Base-by-base conservation (phyloP, 306 rosid species). In the Vigna hirtella region DNA sequence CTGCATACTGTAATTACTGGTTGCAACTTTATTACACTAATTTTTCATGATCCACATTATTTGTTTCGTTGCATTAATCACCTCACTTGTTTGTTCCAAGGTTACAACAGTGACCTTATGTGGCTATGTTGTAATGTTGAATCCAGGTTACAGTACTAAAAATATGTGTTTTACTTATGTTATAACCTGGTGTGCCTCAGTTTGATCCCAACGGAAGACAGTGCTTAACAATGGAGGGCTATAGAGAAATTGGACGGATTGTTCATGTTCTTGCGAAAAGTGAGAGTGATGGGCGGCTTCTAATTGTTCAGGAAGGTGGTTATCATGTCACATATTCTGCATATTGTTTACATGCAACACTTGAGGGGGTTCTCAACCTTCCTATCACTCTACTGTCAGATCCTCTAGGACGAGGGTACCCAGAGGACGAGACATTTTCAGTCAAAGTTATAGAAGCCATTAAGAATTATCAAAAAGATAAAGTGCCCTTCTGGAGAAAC, bases 201-300 rank as follows among this genome's bases (percentile, higher is more conserved):
- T 90, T 87, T 77, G 98, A 94, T 89, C 97, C 98, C 18, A 94
- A 92, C 79, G 98, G 98, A 86, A 90, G 97, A 79, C 98, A 89
- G 67, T 94, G 98, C 83, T 88, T 94, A 87, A 92, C 98, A 51
- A 90, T 90, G 95, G 89, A 90, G 52, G 98, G 98, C 18, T 94
- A 88, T 30, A 77, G 91, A 73, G 89, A 86, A 70, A 90, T 89
- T 9, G 97, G 98, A 65, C 73, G 20, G 61, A 78, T 82, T 2
- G 79, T 87, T 53, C 69, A 63, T 18, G 47, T 32, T 34, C 87
- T 94, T 47, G 89, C 89, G 0, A 70, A 66, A n/a, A 80, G 49
- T 43, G 83, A 87, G 73, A 85, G 90, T 24, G 70, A 75, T 1
- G 90, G 97, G 13, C 87, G 88, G 42, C 78, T 94, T 30, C 87